A percentile compares a stretch with the other conserved stretches of the same genome.
These are phyloP conservation scores for Litsea cubeba DNA, from an alignment of 164 flowering plant genomes.

Conservation along the genomic window DNA sequence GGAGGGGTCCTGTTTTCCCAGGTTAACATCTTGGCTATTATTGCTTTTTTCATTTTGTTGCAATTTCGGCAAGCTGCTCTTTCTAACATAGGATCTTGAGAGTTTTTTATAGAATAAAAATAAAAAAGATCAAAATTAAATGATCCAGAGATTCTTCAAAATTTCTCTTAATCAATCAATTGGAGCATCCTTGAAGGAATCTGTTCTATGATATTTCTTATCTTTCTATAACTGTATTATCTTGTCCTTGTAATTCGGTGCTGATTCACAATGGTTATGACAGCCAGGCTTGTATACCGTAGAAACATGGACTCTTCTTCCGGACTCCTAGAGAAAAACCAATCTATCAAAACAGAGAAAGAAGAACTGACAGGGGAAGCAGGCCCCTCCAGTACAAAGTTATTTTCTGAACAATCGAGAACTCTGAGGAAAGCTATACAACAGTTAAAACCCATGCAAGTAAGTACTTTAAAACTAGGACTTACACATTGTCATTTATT, in stretches of 20 bases:
- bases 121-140: no score
- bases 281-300: slow-evolving; percentile 88
- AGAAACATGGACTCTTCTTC: slow-evolving; percentile 24
- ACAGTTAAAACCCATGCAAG: slow-evolving; percentile 71
- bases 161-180: neutral
- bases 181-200: neutral
- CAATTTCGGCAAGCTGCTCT: neutral
- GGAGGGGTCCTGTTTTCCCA: slow-evolving; percentile 83
- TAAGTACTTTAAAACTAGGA: slow-evolving; percentile 12
- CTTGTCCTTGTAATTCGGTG: slow-evolving; percentile 4
- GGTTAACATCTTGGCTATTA: slow-evolving; percentile 41
- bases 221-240: neutral
- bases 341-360: slow-evolving; percentile 21
- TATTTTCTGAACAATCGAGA: slow-evolving; percentile 53
- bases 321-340: slow-evolving; percentile 26
- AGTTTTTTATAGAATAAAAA: no score
- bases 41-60: neutral
- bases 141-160: neutral
- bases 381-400: slow-evolving; percentile 30
- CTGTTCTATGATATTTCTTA: neutral
- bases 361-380: slow-evolving; percentile 29
- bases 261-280: slow-evolving; percentile 34
- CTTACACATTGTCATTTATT: neutral
- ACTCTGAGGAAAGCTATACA: slow-evolving; percentile 58
- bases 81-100: neutral